Evolutionary conservation across 2,329 filamentous ascomycete genomes (phyloP).

Genomic region (Bipolaris sorokiniana): DNA sequence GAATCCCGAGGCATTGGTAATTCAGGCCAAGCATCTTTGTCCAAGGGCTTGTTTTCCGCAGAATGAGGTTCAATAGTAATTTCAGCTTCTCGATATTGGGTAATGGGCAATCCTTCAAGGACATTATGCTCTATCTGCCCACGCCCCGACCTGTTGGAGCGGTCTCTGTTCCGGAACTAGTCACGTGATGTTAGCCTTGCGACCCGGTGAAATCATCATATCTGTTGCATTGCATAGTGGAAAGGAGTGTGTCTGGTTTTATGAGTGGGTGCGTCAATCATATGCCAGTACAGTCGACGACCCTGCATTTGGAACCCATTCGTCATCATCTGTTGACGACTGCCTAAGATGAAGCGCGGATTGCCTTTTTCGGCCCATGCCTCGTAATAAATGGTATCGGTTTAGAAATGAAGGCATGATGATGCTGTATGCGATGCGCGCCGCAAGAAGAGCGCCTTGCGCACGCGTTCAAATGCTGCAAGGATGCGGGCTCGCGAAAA

Average conservation of each 20-base stretch:
- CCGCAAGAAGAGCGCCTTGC: conserved; percentile 12
- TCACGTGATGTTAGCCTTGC: conserved; percentile 29
- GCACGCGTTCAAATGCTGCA: conserved; percentile 10
- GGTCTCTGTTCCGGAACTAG: conserved; percentile 63
- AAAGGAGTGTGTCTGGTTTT: not conserved
- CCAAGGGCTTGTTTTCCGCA: conserved; percentile 65
- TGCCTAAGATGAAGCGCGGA: not conserved
- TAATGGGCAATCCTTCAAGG: conserved; percentile 78
- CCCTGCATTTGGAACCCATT: not conserved
- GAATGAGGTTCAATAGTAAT: conserved; percentile 70
- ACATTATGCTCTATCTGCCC: conserved; percentile 69
- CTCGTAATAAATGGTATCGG: not conserved
- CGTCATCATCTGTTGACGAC: not conserved
- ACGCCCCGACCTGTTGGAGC: conserved; percentile 63
- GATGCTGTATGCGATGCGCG: conserved; percentile 10
- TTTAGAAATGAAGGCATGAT: not conserved
- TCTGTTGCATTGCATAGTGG: not conserved
- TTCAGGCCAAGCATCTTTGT: conserved; percentile 76
- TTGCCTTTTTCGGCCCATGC: not conserved
- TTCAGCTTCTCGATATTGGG: conserved; percentile 81
- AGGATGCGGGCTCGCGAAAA: conserved; percentile 2
- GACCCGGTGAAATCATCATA: not conserved
- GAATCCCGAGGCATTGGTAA: conserved; percentile 88
- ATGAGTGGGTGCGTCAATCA: not conserved
- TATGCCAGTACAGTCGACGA: conserved; percentile 1